Conservation (phyloP, 2,329 filamentous ascomycete genomes). For the Exophiala phaeomuriformis region DNA sequence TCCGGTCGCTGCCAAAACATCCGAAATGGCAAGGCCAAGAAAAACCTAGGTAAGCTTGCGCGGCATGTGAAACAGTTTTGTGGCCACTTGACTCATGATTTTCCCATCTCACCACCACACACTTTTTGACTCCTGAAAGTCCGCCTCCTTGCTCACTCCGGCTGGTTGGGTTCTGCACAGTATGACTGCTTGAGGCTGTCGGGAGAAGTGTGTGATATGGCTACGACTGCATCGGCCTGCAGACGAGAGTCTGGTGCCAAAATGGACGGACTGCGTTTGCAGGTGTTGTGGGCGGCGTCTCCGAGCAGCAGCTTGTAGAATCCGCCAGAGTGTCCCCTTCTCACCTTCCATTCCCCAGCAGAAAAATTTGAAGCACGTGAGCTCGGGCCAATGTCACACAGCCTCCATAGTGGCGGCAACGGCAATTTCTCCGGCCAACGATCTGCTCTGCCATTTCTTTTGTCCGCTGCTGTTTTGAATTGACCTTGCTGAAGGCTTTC, state of each 20-base stretch:
- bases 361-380: conserved; percentile 17
- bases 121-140: background rate
- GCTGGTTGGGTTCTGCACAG: background rate
- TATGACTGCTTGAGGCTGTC: background rate
- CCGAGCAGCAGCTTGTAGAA: background rate
- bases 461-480: no score
- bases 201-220: background rate
- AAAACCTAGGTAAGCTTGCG: conserved; percentile 5
- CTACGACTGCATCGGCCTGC: background rate
- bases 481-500: no score
- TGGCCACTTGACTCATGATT: conserved; percentile 8
- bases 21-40: background rate
- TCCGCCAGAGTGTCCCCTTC: background rate
- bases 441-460: background rate
- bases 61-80: conserved; percentile 14
- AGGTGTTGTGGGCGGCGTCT: conserved; percentile 1
- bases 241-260: background rate
- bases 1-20: background rate
- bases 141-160: background rate
- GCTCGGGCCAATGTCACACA: conserved; percentile 12
- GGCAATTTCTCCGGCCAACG: background rate
- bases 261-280: background rate
- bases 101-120: conserved; percentile 7
- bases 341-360: background rate
- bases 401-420: background rate